Base-by-base conservation (phyloP, 2,329 filamentous ascomycete species). In the Berkeleyomyces basicola region DNA sequence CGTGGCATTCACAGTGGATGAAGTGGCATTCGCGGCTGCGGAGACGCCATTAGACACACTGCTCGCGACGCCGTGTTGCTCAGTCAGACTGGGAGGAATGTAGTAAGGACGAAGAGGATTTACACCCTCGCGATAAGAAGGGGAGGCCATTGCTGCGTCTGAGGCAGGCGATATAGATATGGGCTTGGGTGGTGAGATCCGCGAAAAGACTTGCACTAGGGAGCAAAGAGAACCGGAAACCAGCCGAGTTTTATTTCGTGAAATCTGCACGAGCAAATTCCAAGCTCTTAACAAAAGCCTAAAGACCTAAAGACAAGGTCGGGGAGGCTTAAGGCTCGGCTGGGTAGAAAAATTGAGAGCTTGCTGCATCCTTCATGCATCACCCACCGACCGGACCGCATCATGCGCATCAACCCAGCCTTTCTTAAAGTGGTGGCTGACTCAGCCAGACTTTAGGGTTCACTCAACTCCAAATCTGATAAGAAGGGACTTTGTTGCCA, bases 51-150 rank as follows among this genome's bases (percentile, higher is more conserved):
- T 47, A 62, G 74, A 67, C 64, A 70, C 70, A 53, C 72, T 67
- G 46, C 75, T 73, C 49, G 72, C 68, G 42, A 74, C 70, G 6
- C 63, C 63, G 16, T 61, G 61, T 39, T 64, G 63, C 60, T 80
- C 77, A 62, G 78, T 78, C 63, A 82, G 80, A n/a, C 77, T 75
- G 9, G 80, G 79, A 44, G 80, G 80, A 67, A 85, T 83, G 71
- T 88, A 87, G 74, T 88, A 88, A 16, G 85, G 85, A 66, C 85
- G 78, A 63, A 87, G 75, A 64, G 85, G 85, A 68, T 88, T 87
- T 65, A 79, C 72, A 65, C 73, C 76, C 66, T 79, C 76, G 71
- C 66, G 74, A 71, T 68, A 76, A 71, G 77, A 78, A 80, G 66
- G 66, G 72, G 68, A 69, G 65, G 64, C 61, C 55, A 61, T 65